A percentile compares a stretch with the other conserved stretches of the same genome.
phyloP scores from a whole-genome alignment of 139 green algal species.

The Chlamydomonas asymmetrica region DNA sequence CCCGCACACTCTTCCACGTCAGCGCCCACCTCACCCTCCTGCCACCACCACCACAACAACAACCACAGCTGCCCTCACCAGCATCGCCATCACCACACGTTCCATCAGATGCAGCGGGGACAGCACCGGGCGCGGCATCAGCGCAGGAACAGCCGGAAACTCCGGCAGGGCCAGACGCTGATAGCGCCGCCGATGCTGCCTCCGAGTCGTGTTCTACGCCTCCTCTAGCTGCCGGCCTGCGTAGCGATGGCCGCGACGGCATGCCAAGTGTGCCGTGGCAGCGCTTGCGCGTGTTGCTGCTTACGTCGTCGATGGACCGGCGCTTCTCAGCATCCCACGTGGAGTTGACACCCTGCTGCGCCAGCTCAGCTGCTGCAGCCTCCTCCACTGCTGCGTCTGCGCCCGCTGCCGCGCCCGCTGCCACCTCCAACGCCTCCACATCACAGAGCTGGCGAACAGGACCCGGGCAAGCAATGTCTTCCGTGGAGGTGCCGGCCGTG shows the following conservation, averaged over 20 bases:
- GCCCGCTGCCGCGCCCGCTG: too few relatives aligned
- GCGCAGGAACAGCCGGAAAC: background rate
- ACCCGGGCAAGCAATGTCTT: too few relatives aligned
- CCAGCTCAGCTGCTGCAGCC: too few relatives aligned
- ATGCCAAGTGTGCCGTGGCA: background rate
- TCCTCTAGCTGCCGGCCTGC: background rate
- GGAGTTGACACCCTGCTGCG: too few relatives aligned
- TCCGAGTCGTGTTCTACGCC: background rate
- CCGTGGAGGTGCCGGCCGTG: too few relatives aligned
- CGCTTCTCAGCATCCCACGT: too few relatives aligned
- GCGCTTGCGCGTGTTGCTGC: too few relatives aligned
- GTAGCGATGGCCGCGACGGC: background rate
- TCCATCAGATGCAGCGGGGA: too few relatives aligned
- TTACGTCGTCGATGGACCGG: too few relatives aligned
- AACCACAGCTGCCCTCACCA: background rate
- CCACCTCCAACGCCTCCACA: too few relatives aligned
- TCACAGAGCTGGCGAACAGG: too few relatives aligned
- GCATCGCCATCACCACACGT: background rate
- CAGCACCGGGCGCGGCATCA: background rate
- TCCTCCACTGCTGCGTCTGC: too few relatives aligned
- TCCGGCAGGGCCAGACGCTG: background rate
- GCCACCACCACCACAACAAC: background rate
- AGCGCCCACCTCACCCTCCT: background rate
- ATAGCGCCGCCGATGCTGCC: background rate
- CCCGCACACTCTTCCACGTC: slow-evolving; percentile 24